Evolutionary conservation across 306 rosid genomes (phyloP), one percentile per base, ranked within the genome.

Genomic region (Sicyos edulis): DNA sequence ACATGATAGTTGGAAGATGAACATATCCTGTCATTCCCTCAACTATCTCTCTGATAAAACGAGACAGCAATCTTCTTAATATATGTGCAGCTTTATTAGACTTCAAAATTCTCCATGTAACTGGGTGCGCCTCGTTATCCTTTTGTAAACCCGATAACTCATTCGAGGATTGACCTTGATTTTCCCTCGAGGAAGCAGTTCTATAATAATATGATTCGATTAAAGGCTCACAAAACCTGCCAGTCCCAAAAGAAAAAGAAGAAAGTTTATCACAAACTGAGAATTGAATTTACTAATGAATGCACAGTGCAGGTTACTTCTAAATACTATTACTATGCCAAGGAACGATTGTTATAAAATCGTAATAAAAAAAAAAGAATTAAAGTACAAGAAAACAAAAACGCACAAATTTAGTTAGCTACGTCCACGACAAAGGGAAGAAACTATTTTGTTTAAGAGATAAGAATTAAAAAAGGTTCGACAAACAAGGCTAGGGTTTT

Each of bases 11-110:
- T 57, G 99, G 99, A 76, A 93, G 92, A 82, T 86, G 91, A 85
- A 93, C 92, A 79, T 82, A 91, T 49, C 99, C 99, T 29, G 89
- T 91, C 97, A 93, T 91, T 71, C 97, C 97, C 80, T 93, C 99
- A 64, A 91, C 99, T 77, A 93, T 93, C 80, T 87, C 97, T 84
- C 86, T 89, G 85, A 93, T 83, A 86, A 91, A 91, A 74, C 75
- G 87, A 80, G 96, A 87, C 70, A 93, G 82, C 82, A 93, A 53
- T 76, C 86, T 93, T 83, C 83, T 88, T 81, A 87, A 81, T 74
- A 91, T 56, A 80, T 78, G 87, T 80, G 82, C 83, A 50, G 82
- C 82, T 73, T 80, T 84, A 47, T 17, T 72, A 56, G 88, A 84
- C 77, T 79, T 82, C 1, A 90, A 79, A 80, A 93, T 87, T 83